A percentile compares a stretch with the other conserved stretches of the same genome.
phyloP scores from a whole-genome alignment of 225 moss, liverwort and hornwort species.

The Lunularia cruciata region DNA sequence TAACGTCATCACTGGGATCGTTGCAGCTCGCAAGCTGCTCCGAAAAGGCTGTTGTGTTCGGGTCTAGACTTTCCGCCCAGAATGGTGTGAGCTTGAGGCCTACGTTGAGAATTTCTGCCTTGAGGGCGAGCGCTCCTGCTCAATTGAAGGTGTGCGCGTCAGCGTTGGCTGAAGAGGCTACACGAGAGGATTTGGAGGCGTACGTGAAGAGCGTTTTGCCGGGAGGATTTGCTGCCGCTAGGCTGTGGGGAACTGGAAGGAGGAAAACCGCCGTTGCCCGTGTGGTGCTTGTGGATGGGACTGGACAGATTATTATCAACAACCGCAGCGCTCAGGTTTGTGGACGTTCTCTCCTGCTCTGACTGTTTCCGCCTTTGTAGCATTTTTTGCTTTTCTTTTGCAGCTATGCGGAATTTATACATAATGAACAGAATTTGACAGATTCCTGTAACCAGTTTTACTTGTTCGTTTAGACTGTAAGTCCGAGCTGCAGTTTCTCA shows the following conservation, averaged over 20 bases:
- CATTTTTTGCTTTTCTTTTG: neutral
- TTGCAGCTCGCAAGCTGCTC: constrained; percentile 31
- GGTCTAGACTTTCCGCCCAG: constrained; percentile 26
- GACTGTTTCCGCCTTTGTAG: neutral
- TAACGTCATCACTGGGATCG: constrained; percentile 30
- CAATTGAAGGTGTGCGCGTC: constrained; percentile 25
- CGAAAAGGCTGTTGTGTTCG: neutral
- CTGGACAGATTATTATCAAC: constrained; percentile 80
- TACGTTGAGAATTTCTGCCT: constrained; percentile 16
- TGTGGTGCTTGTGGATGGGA: constrained; percentile 82
- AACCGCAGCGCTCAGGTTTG: constrained; percentile 68
- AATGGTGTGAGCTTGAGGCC: constrained; percentile 42
- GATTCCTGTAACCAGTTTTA: too few relatives aligned
- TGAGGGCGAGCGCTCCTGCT: constrained; percentile 2
- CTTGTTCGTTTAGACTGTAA: too few relatives aligned
- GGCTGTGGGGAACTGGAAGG: constrained; percentile 75
- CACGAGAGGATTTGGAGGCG: constrained; percentile 51
- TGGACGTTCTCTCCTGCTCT: neutral
- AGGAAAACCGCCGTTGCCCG: constrained; percentile 81
- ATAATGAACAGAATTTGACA: too few relatives aligned
- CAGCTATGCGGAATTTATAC: too few relatives aligned
- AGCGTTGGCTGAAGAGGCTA: constrained; percentile 25
- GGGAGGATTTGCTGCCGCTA: constrained; percentile 82
- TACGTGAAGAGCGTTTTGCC: constrained; percentile 84
- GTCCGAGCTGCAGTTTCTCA: too few relatives aligned